phyloP scores from a whole-genome alignment of 148 eudicot species.

The Bassia scoparia region DNA sequence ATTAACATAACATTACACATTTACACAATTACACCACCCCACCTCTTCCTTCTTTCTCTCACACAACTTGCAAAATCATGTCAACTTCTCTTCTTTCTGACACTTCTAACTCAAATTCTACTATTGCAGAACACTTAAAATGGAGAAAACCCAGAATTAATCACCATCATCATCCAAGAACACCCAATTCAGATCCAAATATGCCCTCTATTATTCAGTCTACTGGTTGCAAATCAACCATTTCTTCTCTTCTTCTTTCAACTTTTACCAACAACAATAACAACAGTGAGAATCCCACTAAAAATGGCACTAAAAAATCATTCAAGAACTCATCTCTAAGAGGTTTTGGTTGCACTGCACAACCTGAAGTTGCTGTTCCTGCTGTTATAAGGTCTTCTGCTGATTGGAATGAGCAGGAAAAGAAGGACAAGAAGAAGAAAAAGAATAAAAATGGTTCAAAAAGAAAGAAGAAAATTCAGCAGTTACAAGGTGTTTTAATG shows the following conservation, averaged over 20 bases:
- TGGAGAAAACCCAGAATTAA: constrained; percentile 37
- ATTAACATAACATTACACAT: too few species aligned
- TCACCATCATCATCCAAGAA: constrained; percentile 10
- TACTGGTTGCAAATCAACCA: constrained; percentile 49
- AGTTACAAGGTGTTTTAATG: constrained; percentile 21
- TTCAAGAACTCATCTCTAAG: constrained; percentile 44
- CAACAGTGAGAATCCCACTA: background rate
- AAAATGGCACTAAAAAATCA: constrained; percentile 36
- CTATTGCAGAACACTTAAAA: constrained; percentile 36
- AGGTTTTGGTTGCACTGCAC: constrained; percentile 73
- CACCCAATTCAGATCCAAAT: constrained; percentile 26
- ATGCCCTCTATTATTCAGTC: constrained; percentile 43
- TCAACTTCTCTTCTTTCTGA: constrained; percentile 18
- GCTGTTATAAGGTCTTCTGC: constrained; percentile 64
- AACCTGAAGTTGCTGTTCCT: constrained; percentile 67
- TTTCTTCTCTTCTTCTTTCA: constrained; percentile 47
- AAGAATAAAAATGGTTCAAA: constrained; percentile 30
- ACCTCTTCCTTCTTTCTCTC: constrained; percentile 1
- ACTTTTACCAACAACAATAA: constrained; percentile 26
- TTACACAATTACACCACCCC: too few species aligned
- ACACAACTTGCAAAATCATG: background rate
- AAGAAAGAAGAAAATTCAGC: constrained; percentile 32
- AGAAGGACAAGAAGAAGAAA: constrained; percentile 17
- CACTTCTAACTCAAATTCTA: constrained; percentile 33
- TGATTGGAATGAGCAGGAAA: constrained; percentile 44